Percentiles rank a stretch among this genome's conserved stretches.
These are phyloP conservation scores for Yamadazyma paraphyllophila DNA, from an alignment of 805 yeast genomes.

Conservation along the genomic window DNA sequence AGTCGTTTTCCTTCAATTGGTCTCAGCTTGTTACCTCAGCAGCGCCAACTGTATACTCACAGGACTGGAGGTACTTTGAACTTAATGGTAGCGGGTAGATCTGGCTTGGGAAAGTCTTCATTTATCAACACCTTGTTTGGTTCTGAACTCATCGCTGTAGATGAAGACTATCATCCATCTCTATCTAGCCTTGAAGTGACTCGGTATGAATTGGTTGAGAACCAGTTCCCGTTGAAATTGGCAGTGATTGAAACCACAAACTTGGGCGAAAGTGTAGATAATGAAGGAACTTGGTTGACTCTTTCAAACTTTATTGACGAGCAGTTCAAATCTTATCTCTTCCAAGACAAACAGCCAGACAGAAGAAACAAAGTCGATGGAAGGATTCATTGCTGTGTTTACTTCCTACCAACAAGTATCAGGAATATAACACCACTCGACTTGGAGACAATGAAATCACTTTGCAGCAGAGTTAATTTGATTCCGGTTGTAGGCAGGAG, in stretches of 20 bases:
- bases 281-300: constrained; percentile 32
- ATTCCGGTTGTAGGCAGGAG: constrained; percentile 40
- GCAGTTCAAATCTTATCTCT: constrained; percentile 62
- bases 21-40: constrained; percentile 27
- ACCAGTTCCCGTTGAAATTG: constrained; percentile 56
- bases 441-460: constrained; percentile 33
- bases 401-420: constrained; percentile 72
- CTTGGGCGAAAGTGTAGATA: constrained; percentile 67
- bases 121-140: constrained; percentile 77
- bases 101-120: constrained; percentile 62
- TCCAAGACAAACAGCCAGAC: constrained; percentile 61
- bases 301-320: constrained; percentile 74
- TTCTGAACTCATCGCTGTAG: constrained; percentile 9
- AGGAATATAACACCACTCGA: constrained; percentile 43
- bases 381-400: constrained; percentile 82
- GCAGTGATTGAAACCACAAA: constrained; percentile 72
- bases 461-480: constrained; percentile 33
- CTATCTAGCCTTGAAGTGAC: constrained; percentile 14
- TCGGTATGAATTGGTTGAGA: constrained; percentile 56
- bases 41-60: constrained; percentile 22
- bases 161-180: constrained; percentile 8
- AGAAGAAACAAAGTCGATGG: constrained; percentile 45
- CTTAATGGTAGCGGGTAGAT: constrained; percentile 36
- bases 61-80: constrained; percentile 34
- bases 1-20: neutral